These are phyloP conservation scores for Papiliotrema laurentii DNA, from an alignment of 1,284 basidiomycete genomes.

Conservation along the genomic window DNA sequence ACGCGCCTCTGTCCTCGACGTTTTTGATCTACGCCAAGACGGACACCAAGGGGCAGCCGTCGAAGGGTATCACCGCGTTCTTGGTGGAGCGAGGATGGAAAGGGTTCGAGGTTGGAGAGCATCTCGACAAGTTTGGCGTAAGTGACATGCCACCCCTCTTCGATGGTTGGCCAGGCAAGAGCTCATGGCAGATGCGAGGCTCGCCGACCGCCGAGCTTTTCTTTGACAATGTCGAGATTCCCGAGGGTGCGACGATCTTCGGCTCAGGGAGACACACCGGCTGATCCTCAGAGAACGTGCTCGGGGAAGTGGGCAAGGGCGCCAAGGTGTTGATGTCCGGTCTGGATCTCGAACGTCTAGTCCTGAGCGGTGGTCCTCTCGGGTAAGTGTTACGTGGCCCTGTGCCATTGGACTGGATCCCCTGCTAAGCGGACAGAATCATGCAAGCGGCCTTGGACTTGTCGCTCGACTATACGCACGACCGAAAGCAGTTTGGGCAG, in stretches of 20 bases:
- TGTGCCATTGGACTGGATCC: not conserved
- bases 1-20: constrained; percentile 83
- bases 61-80: constrained; percentile 90
- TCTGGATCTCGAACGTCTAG: constrained; percentile 84
- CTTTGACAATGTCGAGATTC: constrained; percentile 85
- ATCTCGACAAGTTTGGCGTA: constrained; percentile 84
- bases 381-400: constrained; percentile 42
- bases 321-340: constrained; percentile 90
- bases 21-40: constrained; percentile 93
- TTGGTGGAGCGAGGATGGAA: constrained; percentile 74
- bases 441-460: constrained; percentile 94
- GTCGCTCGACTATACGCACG: constrained; percentile 81
- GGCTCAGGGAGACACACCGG: not conserved
- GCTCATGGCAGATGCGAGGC: constrained; percentile 66
- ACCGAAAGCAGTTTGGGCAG: constrained; percentile 83
- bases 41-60: constrained; percentile 58
- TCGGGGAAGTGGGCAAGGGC: constrained; percentile 74
- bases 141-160: constrained; percentile 17
- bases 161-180: not conserved
- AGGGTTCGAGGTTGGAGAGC: constrained; percentile 85
- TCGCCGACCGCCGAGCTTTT: constrained; percentile 91
- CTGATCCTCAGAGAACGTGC: constrained; percentile 63
- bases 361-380: constrained; percentile 78
- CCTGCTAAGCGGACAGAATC: constrained; percentile 54
- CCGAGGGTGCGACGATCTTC: constrained; percentile 57